These are phyloP conservation scores for Colletotrichum ledebouriae DNA, from an alignment of 2,329 filamentous ascomycete species.

Conservation along the genomic window DNA sequence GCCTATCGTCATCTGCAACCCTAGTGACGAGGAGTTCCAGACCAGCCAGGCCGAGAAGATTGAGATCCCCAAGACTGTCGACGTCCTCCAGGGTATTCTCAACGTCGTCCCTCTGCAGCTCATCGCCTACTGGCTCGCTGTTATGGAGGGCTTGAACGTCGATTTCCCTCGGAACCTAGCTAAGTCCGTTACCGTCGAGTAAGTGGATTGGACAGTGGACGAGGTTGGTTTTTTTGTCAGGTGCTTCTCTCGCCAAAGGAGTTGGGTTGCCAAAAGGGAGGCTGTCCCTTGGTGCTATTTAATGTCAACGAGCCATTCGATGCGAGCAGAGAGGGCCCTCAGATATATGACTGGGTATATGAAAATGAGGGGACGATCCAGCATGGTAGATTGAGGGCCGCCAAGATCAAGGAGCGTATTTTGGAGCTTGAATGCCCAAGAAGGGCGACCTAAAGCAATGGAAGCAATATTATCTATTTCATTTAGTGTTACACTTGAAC, in stretches of 20 bases:
- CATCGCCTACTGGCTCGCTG: slow-evolving; percentile 98
- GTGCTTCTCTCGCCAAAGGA: slow-evolving; percentile 30
- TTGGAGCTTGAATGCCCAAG: slow-evolving; percentile 37
- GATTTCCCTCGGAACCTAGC: slow-evolving; percentile 99
- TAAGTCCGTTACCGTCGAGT: slow-evolving; percentile 99
- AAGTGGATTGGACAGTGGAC: slow-evolving; percentile 54
- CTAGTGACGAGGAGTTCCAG: slow-evolving; percentile 88
- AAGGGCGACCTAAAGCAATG: slow-evolving; percentile 39
- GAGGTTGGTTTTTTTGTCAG: slow-evolving; percentile 29
- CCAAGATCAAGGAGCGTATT: slow-evolving; percentile 40
- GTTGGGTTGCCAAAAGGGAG: slow-evolving; percentile 42
- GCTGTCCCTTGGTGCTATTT: slow-evolving; percentile 31
- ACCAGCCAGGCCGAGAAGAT: slow-evolving; percentile 93
- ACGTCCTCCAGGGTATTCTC: slow-evolving; percentile 94
- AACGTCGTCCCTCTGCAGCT: slow-evolving; percentile 98
- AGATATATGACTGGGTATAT: slow-evolving; percentile 39
- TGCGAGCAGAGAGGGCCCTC: slow-evolving; percentile 20
- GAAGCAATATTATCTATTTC: slow-evolving; percentile 41
- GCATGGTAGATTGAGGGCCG: slow-evolving; percentile 30
- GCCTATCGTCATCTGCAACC: slow-evolving; percentile 99
- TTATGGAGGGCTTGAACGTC: slow-evolving; percentile 95
- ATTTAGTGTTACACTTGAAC: slow-evolving; percentile 24
- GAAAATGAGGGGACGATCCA: slow-evolving; percentile 36
- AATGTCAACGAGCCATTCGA: slow-evolving; percentile 26
- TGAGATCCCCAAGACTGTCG: slow-evolving; percentile 95